These are phyloP conservation scores for Plasmopara muralis DNA, from an alignment of 352 stramenopile species.

Conservation along the genomic window DNA sequence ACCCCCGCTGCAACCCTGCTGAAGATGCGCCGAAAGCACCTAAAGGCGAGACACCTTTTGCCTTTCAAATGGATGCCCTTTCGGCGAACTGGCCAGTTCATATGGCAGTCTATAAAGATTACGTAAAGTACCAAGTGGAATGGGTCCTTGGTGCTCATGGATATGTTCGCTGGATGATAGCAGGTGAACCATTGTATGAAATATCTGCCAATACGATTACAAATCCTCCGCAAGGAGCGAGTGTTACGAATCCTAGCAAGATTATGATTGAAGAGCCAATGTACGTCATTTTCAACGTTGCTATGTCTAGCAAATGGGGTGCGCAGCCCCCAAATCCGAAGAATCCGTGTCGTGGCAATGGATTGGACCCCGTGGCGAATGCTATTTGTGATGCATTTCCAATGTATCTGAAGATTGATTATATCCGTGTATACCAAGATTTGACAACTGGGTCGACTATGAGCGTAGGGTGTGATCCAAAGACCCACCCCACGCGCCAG, in stretches of 20 bases:
- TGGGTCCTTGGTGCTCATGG: slow-evolving; percentile 46
- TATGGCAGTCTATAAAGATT: slow-evolving; percentile 40
- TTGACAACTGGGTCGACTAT: slow-evolving; percentile 32
- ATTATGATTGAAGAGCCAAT: slow-evolving; percentile 93
- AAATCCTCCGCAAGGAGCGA: slow-evolving; percentile 39
- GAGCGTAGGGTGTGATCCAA: slow-evolving; percentile 52
- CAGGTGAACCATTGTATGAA: slow-evolving; percentile 83
- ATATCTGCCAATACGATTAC: slow-evolving; percentile 65
- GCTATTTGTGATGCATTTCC: slow-evolving; percentile 59
- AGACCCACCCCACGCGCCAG: slow-evolving; percentile 52
- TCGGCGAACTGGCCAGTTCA: slow-evolving; percentile 49
- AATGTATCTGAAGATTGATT: slow-evolving; percentile 72
- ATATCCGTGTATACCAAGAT: slow-evolving; percentile 76
- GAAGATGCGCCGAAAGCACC: slow-evolving; percentile 7
- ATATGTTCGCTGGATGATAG: slow-evolving; percentile 73
- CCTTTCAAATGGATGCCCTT: slow-evolving; percentile 78
- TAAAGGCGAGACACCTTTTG: slow-evolving; percentile 23
- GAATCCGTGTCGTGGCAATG: slow-evolving; percentile 45
- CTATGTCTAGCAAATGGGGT: slow-evolving; percentile 88
- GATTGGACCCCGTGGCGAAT: slow-evolving; percentile 34
- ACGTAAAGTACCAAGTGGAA: slow-evolving; percentile 49
- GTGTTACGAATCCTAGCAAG: slow-evolving; percentile 60
- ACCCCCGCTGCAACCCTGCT: slow-evolving; percentile 18
- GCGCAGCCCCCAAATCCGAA: slow-evolving; percentile 58
- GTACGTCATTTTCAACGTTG: slow-evolving; percentile 95